Base-by-base conservation (phyloP, 768 basidiomycete genomes). In the Auricularia heimuer region DNA sequence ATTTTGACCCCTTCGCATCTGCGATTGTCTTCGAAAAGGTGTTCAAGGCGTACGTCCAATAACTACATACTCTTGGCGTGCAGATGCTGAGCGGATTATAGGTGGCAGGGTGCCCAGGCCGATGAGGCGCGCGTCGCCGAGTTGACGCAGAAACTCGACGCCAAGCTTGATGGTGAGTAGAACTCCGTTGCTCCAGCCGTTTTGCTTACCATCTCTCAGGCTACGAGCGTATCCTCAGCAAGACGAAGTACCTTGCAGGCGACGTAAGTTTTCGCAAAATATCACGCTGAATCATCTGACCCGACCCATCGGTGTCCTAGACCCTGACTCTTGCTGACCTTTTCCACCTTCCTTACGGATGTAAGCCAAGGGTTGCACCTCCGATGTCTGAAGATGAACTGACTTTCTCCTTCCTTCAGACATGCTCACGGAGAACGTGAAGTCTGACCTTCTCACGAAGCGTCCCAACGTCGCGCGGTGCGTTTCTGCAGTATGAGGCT, bases 141-240 rank as follows among this genome's bases (percentile, higher is more conserved):
- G 2, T 51, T 67, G 10, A 68, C 68, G 29, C 47, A 70, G 6
- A 67, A 68, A 8, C 70, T 82, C 16, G 74, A 73, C 0, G 69
- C 67, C 3, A 81, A 77, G 58, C 76, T 87, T 2, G 78, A 82
- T 16, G 83, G 47, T 51, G 18, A 0, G 47, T 51, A 6, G 47
- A 51, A 18, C 16, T 18, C 11, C 47, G 0, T 24, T 6, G 21
- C 29, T 29, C 29, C 29, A 29, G 29, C 29, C 29, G 29, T 29
- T 29, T 29, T 29, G 0, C 29, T 6, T 16, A 16, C 47, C 47
- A 51, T 21, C 18, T 10, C 18, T 6, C 16, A 51, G 47, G 72
- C 1, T 88, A 87, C 71, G 85, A 88, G 33, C 64, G 68, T 11
- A 83, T 88, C 64, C 76, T 89, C 35, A 71, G 77, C 33, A 85